Conservation (phyloP, 805 yeast genomes). For the Maudiozyma bulderi region DNA sequence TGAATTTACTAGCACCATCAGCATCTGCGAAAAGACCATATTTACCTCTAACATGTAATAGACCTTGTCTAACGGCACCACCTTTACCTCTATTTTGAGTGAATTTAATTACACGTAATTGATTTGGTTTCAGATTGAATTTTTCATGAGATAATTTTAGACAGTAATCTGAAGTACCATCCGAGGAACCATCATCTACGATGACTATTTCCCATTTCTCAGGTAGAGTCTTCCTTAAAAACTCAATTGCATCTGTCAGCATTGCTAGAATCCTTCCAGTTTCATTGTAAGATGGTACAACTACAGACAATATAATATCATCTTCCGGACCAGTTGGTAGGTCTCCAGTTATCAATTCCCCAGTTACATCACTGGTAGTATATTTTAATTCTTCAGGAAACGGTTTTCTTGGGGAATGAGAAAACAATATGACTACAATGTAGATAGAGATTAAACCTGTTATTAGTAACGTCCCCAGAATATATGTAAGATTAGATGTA, state of each 20-base stretch:
- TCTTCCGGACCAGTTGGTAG: slow-evolving; percentile 22
- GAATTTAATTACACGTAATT: slow-evolving; percentile 61
- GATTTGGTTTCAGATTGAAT: slow-evolving; percentile 43
- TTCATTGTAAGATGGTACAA: slow-evolving; percentile 93
- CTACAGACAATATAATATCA: slow-evolving; percentile 55
- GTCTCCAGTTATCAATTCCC: slow-evolving; percentile 23
- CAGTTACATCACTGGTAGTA: slow-evolving; percentile 36
- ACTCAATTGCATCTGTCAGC: slow-evolving; percentile 60
- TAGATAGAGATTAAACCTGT: slow-evolving; percentile 26
- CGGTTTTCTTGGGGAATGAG: slow-evolving; percentile 57
- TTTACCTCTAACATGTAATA: slow-evolving; percentile 63
- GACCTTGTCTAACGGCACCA: slow-evolving; percentile 93
- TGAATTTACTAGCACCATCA: slow-evolving; percentile 86
- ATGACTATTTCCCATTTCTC: slow-evolving; percentile 55
- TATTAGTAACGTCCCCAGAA: slow-evolving; percentile 3
- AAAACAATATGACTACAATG: slow-evolving; percentile 35
- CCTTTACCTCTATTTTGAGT: slow-evolving; percentile 84
- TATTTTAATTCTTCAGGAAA: slow-evolving; percentile 44
- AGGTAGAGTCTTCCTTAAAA: slow-evolving; percentile 33
- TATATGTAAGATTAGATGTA: background rate
- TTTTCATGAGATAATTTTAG: slow-evolving; percentile 42
- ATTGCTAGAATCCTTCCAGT: slow-evolving; percentile 57
- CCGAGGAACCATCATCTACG: slow-evolving; percentile 88
- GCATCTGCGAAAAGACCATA: slow-evolving; percentile 89
- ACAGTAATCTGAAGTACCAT: slow-evolving; percentile 68